Evolutionary conservation across 1,139 yeast species (phyloP), one percentile per base, ranked within the genome.

Genomic region (Spathaspora jeffriesii): DNA sequence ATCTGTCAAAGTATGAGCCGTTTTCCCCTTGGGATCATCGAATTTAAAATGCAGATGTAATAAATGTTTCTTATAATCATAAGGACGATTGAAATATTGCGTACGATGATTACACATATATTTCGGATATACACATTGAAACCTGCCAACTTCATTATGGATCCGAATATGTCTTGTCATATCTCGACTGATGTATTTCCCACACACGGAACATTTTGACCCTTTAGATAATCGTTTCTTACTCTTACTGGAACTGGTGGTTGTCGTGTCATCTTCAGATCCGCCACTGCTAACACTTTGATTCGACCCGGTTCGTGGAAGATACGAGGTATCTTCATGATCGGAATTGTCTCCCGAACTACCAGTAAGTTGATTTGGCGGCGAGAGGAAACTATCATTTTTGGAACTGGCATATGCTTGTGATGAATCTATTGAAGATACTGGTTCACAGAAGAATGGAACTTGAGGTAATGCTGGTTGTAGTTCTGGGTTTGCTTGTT

Each of bases 41-140:
- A 75, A 75, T 46, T 59, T 62, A 57, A 75, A 75, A 53, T 75
- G 80, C 53, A 68, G 65, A 51, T 74, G 78, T 37, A 75, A 63
- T 44, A 75, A 60, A 53, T 75, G 80, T 48, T 75, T 75, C 51
- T 75, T 75, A 63, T 71, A 75, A 57, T 75, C 80, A 53, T 75
- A 75, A 2, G 80, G 80, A 40, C 80, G 63, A 55, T 75, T 75
- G 52, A 75, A 75, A 50, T 74, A 65, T 42, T 74, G 72, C 0
- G 78, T 73, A 52, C 72, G 71, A 54, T 75, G 80, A 50, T 63
- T 71, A 57, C 80, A 75, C 65, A 63, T 65, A 17, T 56, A 59
- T 43, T 66, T 65, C 1, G 79, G 79, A 51, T 68, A 75, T 22
- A 73, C 74, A 54, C 80, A 75, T 55, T 70, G 73, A 50, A 75